Base-by-base conservation (phyloP, 2,329 filamentous ascomycete species). In the Hypoxylon sp. region DNA sequence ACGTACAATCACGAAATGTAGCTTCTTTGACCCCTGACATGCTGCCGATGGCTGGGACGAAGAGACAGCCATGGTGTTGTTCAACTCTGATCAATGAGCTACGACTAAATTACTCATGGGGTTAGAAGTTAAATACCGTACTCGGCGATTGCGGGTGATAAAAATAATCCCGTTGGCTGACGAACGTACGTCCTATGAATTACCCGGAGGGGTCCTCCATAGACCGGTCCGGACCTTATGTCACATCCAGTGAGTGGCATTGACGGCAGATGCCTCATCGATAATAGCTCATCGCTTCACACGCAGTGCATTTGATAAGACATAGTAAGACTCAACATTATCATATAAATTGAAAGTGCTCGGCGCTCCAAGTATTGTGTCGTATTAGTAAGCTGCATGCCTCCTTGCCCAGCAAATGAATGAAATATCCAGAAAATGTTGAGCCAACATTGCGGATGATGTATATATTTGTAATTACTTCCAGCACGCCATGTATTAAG, bases 1-100 rank as follows among this genome's bases (percentile, higher is more conserved):
- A 69, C 72, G 46, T 54, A 74, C 73, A 60, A 74, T 74, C 30
- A 74, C 70, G 45, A 74, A 73, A 39, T 74, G 72, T 27, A 74
- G 55, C 56, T 73, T 74, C 52, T 67, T 70, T 5, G 41, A 46
- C 23, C 51, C 41, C 51, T 63, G 59, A 29, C 65, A 48, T n/a
- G 41, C 50, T 16, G 59, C 59, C 19, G 48, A 14, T 21, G 51
- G 48, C 16, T 60, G 32, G 53, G 48, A 27, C 23, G 56, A 48
- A 41, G 30, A 27, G 23, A 60, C 50, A 25, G 50, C 62, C 70
- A 73, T 74, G 21, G 8, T 64, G 29, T 12, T 43, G 45, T 46
- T 47, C 5, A 23, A 16, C 3, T 46, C 34, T 5, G 21, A 39
- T 56, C 19, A 27, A 53, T 9, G 12, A 16, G 19, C 5, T 19